A percentile compares a stretch with the other conserved stretches of the same genome.
Evolutionary conservation across 345 rosid species (phyloP).

Genomic region (Hevea brasiliensis): DNA sequence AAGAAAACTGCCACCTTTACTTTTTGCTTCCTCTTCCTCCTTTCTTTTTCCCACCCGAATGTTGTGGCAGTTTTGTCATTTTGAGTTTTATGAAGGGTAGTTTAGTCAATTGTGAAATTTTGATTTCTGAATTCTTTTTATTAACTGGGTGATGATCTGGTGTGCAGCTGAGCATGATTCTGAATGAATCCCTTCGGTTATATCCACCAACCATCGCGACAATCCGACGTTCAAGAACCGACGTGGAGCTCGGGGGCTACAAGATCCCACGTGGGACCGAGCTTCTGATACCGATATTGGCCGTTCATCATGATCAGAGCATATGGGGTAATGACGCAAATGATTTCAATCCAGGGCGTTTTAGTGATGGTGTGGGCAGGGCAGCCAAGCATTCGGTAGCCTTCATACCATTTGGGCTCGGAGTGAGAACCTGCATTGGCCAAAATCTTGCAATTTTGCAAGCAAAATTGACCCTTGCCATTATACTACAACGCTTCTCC

Average conservation of each 20-base stretch:
- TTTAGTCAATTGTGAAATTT: not conserved
- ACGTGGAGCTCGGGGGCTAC: conserved; percentile 52
- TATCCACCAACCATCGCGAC: conserved; percentile 52
- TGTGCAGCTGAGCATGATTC: conserved; percentile 54
- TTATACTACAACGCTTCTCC: conserved; percentile 38
- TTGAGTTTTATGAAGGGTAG: not conserved
- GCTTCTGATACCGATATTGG: conserved; percentile 37
- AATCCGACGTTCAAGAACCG: conserved; percentile 39
- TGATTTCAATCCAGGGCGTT: conserved; percentile 68
- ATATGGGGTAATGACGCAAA: conserved; percentile 65
- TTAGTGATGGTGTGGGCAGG: conserved; percentile 56
- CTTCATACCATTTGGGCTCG: conserved; percentile 60
- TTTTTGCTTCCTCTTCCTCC: not conserved
- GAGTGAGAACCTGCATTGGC: conserved; percentile 68
- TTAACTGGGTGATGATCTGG: not conserved
- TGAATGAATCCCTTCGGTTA: conserved; percentile 58
- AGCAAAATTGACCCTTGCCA: conserved; percentile 46
- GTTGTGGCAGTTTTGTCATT: conserved; percentile 4
- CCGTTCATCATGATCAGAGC: conserved; percentile 53
- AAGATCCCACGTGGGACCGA: conserved; percentile 52
- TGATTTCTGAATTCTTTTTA: too few relatives aligned
- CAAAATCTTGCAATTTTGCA: conserved; percentile 62
- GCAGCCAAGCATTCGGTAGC: conserved; percentile 57
- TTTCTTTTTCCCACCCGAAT: not conserved
- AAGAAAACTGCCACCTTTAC: not conserved